These are phyloP conservation scores for Limnanthes douglasii DNA, from an alignment of 345 rosid genomes.

Conservation along the genomic window DNA sequence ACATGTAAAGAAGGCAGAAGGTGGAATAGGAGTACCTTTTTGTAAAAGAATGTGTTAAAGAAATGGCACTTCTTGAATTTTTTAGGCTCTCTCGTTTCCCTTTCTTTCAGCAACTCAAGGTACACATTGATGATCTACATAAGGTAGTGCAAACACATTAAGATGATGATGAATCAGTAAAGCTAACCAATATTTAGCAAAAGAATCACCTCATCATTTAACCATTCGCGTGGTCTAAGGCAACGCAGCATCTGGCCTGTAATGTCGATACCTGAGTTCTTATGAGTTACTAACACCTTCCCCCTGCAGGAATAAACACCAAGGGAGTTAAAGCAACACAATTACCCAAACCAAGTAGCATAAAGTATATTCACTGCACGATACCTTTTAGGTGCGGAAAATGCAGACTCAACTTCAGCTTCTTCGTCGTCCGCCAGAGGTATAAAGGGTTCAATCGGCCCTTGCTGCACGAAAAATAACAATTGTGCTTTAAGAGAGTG, in stretches of 20 bases:
- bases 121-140: slow-evolving; percentile 85
- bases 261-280: slow-evolving; percentile 57
- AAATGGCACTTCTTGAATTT: slow-evolving; percentile 90
- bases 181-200: too few relatives aligned
- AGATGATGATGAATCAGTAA: slow-evolving; percentile 1
- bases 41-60: slow-evolving; percentile 88
- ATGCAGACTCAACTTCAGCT: slow-evolving; percentile 33
- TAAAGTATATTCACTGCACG: slow-evolving; percentile 1
- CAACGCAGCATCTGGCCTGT: slow-evolving; percentile 67
- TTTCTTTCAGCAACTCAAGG: slow-evolving; percentile 81
- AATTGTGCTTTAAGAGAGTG: too few relatives aligned
- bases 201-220: slow-evolving; percentile 80
- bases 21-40: slow-evolving; percentile 40
- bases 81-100: slow-evolving; percentile 79
- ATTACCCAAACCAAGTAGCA: slow-evolving; percentile 1
- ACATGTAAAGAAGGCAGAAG: background rate
- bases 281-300: slow-evolving; percentile 41
- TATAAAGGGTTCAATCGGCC: slow-evolving; percentile 46
- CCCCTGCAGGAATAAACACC: slow-evolving; percentile 26
- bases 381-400: slow-evolving; percentile 48
- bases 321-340: slow-evolving; percentile 1
- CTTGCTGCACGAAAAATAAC: too few relatives aligned
- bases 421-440: slow-evolving; percentile 70
- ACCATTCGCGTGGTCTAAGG: slow-evolving; percentile 71
- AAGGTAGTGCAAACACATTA: slow-evolving; percentile 6